Evolutionary conservation across 352 stramenopile species (phyloP).

Genomic region (Phytophthora chlamydospora): DNA sequence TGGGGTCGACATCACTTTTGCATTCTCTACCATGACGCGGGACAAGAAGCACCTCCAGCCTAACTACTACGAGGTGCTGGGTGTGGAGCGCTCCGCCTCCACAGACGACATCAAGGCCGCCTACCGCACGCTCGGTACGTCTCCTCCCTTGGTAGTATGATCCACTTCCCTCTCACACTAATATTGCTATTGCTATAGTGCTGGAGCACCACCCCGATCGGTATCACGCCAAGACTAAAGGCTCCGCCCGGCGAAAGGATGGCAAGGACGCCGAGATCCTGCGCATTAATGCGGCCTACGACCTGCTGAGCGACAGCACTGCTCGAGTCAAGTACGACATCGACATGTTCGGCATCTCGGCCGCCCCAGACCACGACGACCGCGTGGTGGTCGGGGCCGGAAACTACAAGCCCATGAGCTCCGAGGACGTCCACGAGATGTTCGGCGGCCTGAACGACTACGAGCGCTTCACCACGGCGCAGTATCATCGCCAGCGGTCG

Average conservation of each 20-base stretch:
- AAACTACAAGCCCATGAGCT: conserved; percentile 75
- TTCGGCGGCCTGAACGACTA: conserved; percentile 74
- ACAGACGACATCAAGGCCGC: conserved; percentile 79
- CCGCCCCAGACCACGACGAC: conserved; percentile 42
- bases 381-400: conserved; percentile 24
- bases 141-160: neutral
- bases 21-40: conserved; percentile 17
- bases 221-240: conserved; percentile 37
- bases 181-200: conserved; percentile 37
- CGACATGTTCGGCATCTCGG: conserved; percentile 69
- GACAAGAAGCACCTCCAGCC: conserved; percentile 33
- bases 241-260: conserved; percentile 32
- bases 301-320: conserved; percentile 57
- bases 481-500: conserved; percentile 71
- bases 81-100: conserved; percentile 62
- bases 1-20: conserved; percentile 4
- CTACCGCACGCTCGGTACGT: conserved; percentile 76
- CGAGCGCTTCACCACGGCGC: conserved; percentile 79
- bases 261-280: conserved; percentile 59
- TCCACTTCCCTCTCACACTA: neutral
- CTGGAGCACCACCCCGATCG: conserved; percentile 79
- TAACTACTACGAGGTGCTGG: conserved; percentile 72
- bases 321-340: conserved; percentile 71
- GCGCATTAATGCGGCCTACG: conserved; percentile 79
- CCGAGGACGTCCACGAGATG: conserved; percentile 75